These are phyloP conservation scores for Komagataella pseudopastoris DNA, from an alignment of 805 yeast genomes.

Conservation along the genomic window DNA sequence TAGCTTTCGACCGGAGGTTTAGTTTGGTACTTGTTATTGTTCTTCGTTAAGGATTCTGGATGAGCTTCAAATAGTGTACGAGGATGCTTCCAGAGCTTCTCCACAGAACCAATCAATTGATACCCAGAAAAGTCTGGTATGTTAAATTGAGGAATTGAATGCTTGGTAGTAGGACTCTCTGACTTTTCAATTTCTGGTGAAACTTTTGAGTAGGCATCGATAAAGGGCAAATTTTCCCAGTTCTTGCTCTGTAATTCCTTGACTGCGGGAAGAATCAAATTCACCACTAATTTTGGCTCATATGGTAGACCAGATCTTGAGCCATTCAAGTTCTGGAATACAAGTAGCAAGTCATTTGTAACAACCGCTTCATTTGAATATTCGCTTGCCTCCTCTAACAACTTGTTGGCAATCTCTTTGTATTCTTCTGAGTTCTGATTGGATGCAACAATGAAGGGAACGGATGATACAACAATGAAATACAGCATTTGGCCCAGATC, in stretches of 20 bases:
- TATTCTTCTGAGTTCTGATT: slow-evolving; percentile 14
- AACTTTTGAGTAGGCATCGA: slow-evolving; percentile 12
- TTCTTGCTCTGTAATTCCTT: slow-evolving; percentile 14
- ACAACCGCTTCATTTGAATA: slow-evolving; percentile 15
- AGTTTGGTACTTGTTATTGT: slow-evolving; percentile 47
- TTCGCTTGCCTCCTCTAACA: slow-evolving; percentile 30
- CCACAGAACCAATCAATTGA: slow-evolving; percentile 32
- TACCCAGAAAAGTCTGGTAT: slow-evolving; percentile 25
- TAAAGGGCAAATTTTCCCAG: slow-evolving; percentile 27
- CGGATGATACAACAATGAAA: slow-evolving; percentile 42
- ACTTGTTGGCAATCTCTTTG: slow-evolving; percentile 22
- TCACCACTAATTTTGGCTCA: slow-evolving; percentile 31
- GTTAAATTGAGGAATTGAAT: slow-evolving; percentile 11
- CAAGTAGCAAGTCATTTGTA: slow-evolving; percentile 3
- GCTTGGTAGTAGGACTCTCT: slow-evolving; percentile 12
- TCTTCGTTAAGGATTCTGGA: slow-evolving; percentile 18
- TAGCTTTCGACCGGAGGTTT: slow-evolving; percentile 40
- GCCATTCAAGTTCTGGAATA: slow-evolving; percentile 24
- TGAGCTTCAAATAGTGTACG: slow-evolving; percentile 51
- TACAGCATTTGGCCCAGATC: slow-evolving; percentile 58
- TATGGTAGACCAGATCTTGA: slow-evolving; percentile 30
- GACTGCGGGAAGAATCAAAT: slow-evolving; percentile 39
- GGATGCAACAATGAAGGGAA: slow-evolving; percentile 37
- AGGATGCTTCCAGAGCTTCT: slow-evolving; percentile 55
- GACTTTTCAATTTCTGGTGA: slow-evolving; percentile 16